Evolutionary conservation across 352 stramenopile species (phyloP).

Genomic region (Aphanomyces invadans): DNA sequence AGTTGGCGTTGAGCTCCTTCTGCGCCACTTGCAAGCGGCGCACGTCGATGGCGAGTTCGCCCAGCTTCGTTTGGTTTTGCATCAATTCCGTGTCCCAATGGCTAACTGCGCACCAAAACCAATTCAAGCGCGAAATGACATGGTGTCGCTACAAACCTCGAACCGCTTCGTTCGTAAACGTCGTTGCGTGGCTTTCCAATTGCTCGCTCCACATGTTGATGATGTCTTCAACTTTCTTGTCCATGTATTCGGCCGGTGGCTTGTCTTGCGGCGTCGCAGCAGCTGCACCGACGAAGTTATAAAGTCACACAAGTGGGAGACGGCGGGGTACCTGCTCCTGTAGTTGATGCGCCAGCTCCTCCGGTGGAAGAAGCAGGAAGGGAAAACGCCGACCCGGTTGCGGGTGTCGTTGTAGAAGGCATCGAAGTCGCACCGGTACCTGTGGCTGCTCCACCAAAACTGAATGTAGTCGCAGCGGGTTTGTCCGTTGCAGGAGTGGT

Average conservation of each 20-base stretch:
- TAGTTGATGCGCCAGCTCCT: too few species aligned
- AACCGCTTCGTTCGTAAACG: constrained; percentile 81
- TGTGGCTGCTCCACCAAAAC: too few species aligned
- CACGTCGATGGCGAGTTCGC: constrained; percentile 74
- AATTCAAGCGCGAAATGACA: constrained; percentile 2
- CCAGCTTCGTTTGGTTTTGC: constrained; percentile 78
- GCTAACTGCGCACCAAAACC: constrained; percentile 43
- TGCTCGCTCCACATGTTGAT: constrained; percentile 88
- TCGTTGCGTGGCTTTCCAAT: constrained; percentile 72
- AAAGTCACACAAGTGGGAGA: not conserved
- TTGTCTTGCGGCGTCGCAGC: constrained; percentile 30
- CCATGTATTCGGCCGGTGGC: constrained; percentile 76
- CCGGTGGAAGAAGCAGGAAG: too few species aligned
- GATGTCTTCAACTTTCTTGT: constrained; percentile 82
- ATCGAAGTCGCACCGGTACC: not conserved
- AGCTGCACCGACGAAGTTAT: not conserved
- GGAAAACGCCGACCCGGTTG: constrained; percentile 1
- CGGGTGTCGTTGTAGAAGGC: not conserved
- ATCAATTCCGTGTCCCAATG: constrained; percentile 79
- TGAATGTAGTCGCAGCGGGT: constrained; percentile 12
- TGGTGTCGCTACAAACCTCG: constrained; percentile 44
- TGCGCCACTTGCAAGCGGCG: constrained; percentile 78
- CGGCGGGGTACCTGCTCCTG: too few species aligned
- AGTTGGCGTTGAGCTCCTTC: constrained; percentile 77
- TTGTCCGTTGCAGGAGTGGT: constrained; percentile 7